These are phyloP conservation scores for Parachlorella kessleri DNA, from an alignment of 139 green algal genomes.

Conservation along the genomic window DNA sequence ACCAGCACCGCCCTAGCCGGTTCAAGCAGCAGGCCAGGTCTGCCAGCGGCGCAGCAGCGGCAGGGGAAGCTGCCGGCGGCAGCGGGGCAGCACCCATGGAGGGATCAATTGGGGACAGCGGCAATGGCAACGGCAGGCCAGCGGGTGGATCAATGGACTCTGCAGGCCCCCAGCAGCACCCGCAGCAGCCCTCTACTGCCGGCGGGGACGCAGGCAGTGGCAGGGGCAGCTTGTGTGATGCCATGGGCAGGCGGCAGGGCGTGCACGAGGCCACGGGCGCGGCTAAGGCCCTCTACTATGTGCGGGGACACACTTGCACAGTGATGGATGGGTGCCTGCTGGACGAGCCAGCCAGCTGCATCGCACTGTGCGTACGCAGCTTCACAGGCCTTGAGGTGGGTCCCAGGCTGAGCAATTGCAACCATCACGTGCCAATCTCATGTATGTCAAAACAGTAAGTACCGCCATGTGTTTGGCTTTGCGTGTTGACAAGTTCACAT, in stretches of 20 bases:
- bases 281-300: not conserved
- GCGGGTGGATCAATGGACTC: no score
- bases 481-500: no score
- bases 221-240: not conserved
- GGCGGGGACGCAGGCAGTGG: not conserved
- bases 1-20: not conserved
- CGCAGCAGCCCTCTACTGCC: not conserved
- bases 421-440: no score
- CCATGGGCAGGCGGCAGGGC: not conserved
- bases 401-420: no score
- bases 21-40: not conserved
- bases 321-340: constrained; percentile 20
- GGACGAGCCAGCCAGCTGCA: not conserved
- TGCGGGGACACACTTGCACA: constrained; percentile 6
- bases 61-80: not conserved
- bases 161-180: not conserved
- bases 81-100: no score
- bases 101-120: no score
- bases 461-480: no score
- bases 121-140: no score
- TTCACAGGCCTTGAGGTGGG: constrained; percentile 25
- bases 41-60: constrained; percentile 3
- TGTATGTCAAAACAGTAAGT: no score
- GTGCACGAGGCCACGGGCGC: not conserved
- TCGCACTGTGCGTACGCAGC: constrained; percentile 13